Conservation (phyloP, 2,329 filamentous ascomycete genomes). For the Aspergillus fischeri region DNA sequence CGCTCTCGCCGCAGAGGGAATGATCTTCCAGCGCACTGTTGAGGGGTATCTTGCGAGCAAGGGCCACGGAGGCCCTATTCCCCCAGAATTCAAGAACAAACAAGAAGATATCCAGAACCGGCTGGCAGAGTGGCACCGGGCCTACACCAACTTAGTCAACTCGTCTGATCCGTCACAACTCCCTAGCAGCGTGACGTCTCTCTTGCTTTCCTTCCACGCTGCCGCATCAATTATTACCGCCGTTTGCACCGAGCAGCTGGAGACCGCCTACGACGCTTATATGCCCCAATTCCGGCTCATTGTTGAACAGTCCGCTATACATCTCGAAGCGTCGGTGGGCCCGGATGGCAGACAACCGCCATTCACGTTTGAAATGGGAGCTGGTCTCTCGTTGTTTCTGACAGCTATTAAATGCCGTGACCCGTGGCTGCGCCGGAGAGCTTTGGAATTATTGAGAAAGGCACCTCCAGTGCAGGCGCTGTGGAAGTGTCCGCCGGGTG, state of each 20-base stretch:
- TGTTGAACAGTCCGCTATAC: slow-evolving; percentile 2
- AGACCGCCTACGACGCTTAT: slow-evolving; percentile 1
- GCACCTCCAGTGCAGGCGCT: slow-evolving; percentile 6
- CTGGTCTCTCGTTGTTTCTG: slow-evolving; percentile 3
- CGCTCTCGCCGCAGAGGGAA: background rate
- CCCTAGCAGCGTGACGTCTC: background rate
- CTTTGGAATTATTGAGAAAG: background rate
- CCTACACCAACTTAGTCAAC: background rate
- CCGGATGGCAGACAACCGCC: slow-evolving; percentile 7
- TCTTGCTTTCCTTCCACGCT: slow-evolving; percentile 5
- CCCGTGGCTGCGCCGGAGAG: background rate
- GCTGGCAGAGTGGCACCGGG: slow-evolving; percentile 1
- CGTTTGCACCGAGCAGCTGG: background rate
- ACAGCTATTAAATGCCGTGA: slow-evolving; percentile 7
- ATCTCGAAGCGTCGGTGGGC: slow-evolving; percentile 1
- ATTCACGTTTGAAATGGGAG: slow-evolving; percentile 8
- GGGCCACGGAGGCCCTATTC: background rate
- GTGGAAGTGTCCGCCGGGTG: slow-evolving; percentile 2
- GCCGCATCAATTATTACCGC: background rate
- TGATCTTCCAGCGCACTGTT: slow-evolving; percentile 3
- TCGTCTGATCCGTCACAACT: background rate
- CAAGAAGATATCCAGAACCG: background rate
- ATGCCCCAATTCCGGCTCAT: slow-evolving; percentile 1
- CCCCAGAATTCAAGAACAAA: background rate
- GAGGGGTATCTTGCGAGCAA: background rate